phyloP scores from a whole-genome alignment of 805 yeast species.

The Metschnikowia matae region DNA sequence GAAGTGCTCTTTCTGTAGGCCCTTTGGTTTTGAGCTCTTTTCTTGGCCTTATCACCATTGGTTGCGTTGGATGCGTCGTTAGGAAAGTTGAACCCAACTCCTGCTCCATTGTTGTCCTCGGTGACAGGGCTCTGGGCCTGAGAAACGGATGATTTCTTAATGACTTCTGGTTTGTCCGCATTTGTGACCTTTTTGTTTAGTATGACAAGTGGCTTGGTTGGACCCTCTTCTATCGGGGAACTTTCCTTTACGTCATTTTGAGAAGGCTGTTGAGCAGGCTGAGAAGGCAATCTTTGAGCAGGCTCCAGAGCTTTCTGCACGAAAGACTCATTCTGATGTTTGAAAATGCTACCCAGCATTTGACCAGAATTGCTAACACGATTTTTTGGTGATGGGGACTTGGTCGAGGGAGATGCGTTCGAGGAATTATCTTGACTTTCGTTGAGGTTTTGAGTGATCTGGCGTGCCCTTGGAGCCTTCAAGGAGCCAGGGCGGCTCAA shows the following conservation, averaged over 20 bases:
- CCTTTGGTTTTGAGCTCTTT: conserved; percentile 7
- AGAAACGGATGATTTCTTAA: not conserved
- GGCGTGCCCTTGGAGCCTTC: not conserved
- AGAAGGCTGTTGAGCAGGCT: not conserved
- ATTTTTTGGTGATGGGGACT: not conserved
- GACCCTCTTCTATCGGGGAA: not conserved
- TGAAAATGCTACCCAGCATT: not conserved
- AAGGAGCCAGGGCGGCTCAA: conserved; percentile 3
- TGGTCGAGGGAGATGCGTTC: not conserved
- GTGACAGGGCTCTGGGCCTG: not conserved
- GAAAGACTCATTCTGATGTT: not conserved
- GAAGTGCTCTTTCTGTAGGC: conserved; percentile 11
- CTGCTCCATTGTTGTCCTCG: conserved; percentile 34
- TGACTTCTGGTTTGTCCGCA: not conserved
- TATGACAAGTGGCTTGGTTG: conserved; percentile 1
- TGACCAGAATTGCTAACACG: too few relatives aligned
- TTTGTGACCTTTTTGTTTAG: not conserved
- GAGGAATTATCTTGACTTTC: not conserved
- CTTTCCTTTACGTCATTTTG: not conserved
- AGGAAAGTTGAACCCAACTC: conserved; percentile 37
- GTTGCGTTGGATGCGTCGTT: conserved; percentile 32
- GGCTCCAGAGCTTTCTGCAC: not conserved
- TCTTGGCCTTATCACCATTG: conserved; percentile 19
- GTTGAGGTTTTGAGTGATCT: not conserved
- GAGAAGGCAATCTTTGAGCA: not conserved